Conservation (phyloP, 306 rosid genomes). For the Rosa chinensis region DNA sequence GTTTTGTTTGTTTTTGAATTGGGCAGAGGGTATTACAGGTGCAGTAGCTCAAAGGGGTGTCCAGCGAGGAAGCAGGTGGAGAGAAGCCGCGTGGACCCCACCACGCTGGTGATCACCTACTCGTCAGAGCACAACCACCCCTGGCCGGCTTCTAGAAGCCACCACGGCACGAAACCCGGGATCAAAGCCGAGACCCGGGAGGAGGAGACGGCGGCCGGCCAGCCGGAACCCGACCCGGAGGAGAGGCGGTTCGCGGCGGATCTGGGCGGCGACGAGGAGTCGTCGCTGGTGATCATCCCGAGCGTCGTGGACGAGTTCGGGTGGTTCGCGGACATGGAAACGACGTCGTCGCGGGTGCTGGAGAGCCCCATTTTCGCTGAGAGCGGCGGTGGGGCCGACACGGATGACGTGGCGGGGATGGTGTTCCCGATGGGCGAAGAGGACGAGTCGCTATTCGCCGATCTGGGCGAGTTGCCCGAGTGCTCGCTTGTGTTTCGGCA, state of each 20-base stretch:
- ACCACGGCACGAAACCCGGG: not conserved
- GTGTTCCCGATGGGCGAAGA: constrained; percentile 80
- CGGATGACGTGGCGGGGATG: constrained; percentile 41
- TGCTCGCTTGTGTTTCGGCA: constrained; percentile 64
- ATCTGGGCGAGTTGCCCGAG: constrained; percentile 92
- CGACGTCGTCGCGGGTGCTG: constrained; percentile 53
- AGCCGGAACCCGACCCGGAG: constrained; percentile 5
- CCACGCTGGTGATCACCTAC: constrained; percentile 82
- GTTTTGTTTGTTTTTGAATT: not conserved
- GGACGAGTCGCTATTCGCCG: constrained; percentile 84
- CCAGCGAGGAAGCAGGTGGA: constrained; percentile 98
- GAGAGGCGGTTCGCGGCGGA: constrained; percentile 38
- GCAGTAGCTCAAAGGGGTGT: constrained; percentile 93
- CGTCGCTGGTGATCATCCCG: constrained; percentile 17
- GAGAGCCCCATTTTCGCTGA: constrained; percentile 58
- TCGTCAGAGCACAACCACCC: constrained; percentile 88
- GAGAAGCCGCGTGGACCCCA: constrained; percentile 79
- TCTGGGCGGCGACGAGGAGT: constrained; percentile 28
- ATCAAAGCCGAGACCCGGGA: constrained; percentile 17
- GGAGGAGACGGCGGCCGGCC: not conserved
- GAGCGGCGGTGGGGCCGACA: constrained; percentile 11
- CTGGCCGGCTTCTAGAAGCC: constrained; percentile 67
- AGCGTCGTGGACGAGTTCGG: constrained; percentile 47
- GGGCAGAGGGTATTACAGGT: constrained; percentile 83
- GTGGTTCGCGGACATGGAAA: constrained; percentile 74